These are phyloP conservation scores for Eimeria necatrix DNA, from an alignment of 169 alveolate genomes.

Conservation along the genomic window DNA sequence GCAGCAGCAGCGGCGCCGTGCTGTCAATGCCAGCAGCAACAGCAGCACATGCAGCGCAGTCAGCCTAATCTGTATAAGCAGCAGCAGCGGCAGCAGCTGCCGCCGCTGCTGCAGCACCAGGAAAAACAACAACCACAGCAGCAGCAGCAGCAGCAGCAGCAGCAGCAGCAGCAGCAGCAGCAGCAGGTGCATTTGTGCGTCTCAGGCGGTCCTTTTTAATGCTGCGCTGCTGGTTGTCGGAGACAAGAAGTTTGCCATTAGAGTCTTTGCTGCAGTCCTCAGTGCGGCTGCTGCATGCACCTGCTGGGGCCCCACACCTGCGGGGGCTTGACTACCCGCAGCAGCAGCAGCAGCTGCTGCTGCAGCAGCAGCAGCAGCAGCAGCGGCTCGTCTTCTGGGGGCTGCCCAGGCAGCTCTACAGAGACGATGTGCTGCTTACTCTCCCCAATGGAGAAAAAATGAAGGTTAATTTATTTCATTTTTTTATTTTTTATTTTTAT, in stretches of 20 bases:
- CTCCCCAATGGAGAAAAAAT: constrained; percentile 38
- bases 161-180: constrained; percentile 9
- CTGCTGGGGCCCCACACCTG: constrained; percentile 54
- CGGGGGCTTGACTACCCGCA: constrained; percentile 44
- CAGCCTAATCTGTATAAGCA: background rate
- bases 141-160: background rate
- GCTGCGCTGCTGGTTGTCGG: constrained; percentile 65
- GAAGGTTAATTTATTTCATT: background rate
- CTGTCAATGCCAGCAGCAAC: too few relatives aligned
- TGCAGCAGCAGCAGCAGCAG: background rate
- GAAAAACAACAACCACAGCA: background rate
- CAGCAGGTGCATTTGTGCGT: background rate
- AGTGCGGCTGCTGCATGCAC: constrained; percentile 65
- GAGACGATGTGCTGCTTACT: constrained; percentile 12
- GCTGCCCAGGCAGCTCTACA: constrained; percentile 55
- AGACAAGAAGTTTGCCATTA: constrained; percentile 44
- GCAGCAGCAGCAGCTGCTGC: constrained; percentile 18
- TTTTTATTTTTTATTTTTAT: background rate
- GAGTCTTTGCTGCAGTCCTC: constrained; percentile 64
- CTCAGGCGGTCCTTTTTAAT: constrained; percentile 46
- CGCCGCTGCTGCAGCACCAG: background rate
- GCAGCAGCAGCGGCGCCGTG: too few relatives aligned
- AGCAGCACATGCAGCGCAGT: background rate
- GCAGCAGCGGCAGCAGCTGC: too few relatives aligned
- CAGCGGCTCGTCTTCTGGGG: constrained; percentile 63